Evolutionary conservation across 805 yeast genomes (phyloP), one percentile per base, ranked within the genome.

Genomic region (Ogataea nitratoaversa): DNA sequence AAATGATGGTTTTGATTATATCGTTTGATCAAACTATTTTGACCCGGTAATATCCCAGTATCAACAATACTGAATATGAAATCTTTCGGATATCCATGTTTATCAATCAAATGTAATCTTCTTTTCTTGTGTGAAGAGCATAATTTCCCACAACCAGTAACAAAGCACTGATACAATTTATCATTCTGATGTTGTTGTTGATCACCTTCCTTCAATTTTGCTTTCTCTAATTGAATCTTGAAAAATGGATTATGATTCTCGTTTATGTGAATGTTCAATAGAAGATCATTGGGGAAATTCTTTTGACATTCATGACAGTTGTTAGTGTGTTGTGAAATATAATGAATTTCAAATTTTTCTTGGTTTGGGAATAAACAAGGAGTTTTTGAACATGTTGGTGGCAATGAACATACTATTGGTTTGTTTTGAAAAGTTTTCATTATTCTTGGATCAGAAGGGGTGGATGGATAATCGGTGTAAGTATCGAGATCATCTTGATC

Each of bases 171-270:
- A 41, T 59, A 73, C 11, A 65, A 66, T 0, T n/a, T n/a, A n/a
- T n/a, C n/a, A n/a, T n/a, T n/a, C n/a, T n/a, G n/a, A n/a, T 43
- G 39, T 9, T 27, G 6, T 12, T 60, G 68, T n/a, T n/a, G n/a
- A n/a, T n/a, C n/a, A n/a, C n/a, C n/a, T n/a, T n/a, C n/a, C n/a
- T n/a, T n/a, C n/a, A n/a, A n/a, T n/a, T n/a, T n/a, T n/a, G n/a
- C n/a, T 9, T 57, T 47, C 20, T 66, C 71, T 34, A 57, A 52
- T 34, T 56, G 50, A 3, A 68, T 62, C 17, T 46, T 45, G 4
- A 58, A 49, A 32, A 77, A 69, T 3, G 81, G 76, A 50, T 75
- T 72, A 48, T 79, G 84, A 41, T 62, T 59, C 46, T 78, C 84
- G 19, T 66, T 63, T 1, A 77, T 65, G 47, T 78, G 84, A 13